These are phyloP conservation scores for Sesbania bispinosa DNA, from an alignment of 306 rosid species.

Conservation along the genomic window DNA sequence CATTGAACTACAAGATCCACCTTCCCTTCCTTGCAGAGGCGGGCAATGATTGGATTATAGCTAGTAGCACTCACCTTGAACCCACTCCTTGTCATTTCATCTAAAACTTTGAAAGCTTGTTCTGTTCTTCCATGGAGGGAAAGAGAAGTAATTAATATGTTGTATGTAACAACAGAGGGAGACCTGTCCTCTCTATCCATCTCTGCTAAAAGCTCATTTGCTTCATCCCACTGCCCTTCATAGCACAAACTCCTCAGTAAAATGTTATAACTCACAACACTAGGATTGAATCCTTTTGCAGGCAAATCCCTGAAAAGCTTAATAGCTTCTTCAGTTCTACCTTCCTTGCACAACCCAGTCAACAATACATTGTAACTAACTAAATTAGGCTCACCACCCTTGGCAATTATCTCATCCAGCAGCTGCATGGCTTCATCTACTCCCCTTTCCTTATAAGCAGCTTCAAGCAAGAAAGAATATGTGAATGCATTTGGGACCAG, in stretches of 20 bases:
- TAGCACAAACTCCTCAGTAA: constrained; percentile 64
- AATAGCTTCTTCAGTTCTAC: constrained; percentile 81
- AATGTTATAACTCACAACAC: constrained; percentile 89
- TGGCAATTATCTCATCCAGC: constrained; percentile 68
- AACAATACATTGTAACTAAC: constrained; percentile 83
- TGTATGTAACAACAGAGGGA: constrained; percentile 75
- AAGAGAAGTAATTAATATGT: constrained; percentile 76
- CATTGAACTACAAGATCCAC: constrained; percentile 63
- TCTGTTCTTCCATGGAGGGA: constrained; percentile 63
- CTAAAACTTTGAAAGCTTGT: constrained; percentile 76
- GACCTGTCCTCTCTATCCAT: constrained; percentile 59
- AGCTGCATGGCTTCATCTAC: constrained; percentile 71
- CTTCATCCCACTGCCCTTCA: constrained; percentile 86
- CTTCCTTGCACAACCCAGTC: constrained; percentile 90
- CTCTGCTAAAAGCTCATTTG: constrained; percentile 65
- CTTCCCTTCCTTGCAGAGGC: constrained; percentile 69
- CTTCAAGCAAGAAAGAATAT: constrained; percentile 72
- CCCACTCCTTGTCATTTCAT: constrained; percentile 62
- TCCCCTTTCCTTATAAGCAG: constrained; percentile 87
- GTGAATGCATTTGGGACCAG: constrained; percentile 79
- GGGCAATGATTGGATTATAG: constrained; percentile 74
- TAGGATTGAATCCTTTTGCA: constrained; percentile 64
- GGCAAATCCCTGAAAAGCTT: constrained; percentile 68
- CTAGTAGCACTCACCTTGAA: constrained; percentile 71
- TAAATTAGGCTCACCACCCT: constrained; percentile 79